phyloP scores from a whole-genome alignment of 1,139 yeast genomes.

The Hansenula lynferdii region DNA sequence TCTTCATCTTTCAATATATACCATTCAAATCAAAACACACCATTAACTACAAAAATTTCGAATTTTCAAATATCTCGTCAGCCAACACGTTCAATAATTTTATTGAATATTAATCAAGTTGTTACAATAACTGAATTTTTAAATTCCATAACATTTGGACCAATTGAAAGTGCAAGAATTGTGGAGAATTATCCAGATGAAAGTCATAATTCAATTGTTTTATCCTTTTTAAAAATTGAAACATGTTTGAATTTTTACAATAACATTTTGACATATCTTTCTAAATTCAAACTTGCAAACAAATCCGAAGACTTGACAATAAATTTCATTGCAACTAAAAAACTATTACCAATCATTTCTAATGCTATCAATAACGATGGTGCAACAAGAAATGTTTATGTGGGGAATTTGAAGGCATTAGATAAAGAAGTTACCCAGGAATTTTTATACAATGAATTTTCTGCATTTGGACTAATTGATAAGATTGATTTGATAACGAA shows the following conservation, averaged over 20 bases:
- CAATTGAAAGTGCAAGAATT: slow-evolving; percentile 35
- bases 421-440: slow-evolving; percentile 28
- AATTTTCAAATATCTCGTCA: slow-evolving; percentile 23
- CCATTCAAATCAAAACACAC: slow-evolving; percentile 3
- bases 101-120: slow-evolving; percentile 19
- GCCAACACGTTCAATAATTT: slow-evolving; percentile 20
- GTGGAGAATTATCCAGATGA: slow-evolving; percentile 20
- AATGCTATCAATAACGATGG: slow-evolving; percentile 72
- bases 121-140: slow-evolving; percentile 15
- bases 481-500: slow-evolving; percentile 18
- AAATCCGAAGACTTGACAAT: slow-evolving; percentile 43
- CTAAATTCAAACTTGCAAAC: slow-evolving; percentile 36
- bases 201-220: slow-evolving; percentile 20
- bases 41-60: slow-evolving; percentile 5
- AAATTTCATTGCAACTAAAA: slow-evolving; percentile 65
- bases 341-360: slow-evolving; percentile 56
- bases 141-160: slow-evolving; percentile 31
- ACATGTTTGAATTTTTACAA: slow-evolving; percentile 43
- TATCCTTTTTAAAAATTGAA: slow-evolving; percentile 39
- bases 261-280: slow-evolving; percentile 36
- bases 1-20: slow-evolving; percentile 12
- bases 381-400: slow-evolving; percentile 74
- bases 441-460: slow-evolving; percentile 56
- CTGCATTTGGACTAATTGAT: slow-evolving; percentile 36
- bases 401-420: slow-evolving; percentile 51